Evolutionary conservation across 441 rosid genomes (phyloP).

Genomic region (Arabidopsis hybrid): DNA sequence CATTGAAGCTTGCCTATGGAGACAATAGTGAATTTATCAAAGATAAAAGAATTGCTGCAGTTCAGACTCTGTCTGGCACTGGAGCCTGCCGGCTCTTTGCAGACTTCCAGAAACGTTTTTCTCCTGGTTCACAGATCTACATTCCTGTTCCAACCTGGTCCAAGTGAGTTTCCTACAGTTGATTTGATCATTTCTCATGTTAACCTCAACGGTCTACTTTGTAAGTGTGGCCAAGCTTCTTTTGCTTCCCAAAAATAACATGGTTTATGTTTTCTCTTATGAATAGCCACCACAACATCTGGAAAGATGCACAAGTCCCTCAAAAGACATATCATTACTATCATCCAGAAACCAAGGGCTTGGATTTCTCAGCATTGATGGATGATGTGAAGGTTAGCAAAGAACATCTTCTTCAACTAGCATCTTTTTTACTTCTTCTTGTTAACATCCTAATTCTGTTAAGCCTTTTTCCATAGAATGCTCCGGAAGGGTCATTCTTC

Average conservation of each 20-base stretch:
- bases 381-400: slow-evolving; percentile 81
- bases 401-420: slow-evolving; percentile 21
- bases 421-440: neutral
- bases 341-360: slow-evolving; percentile 83
- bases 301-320: slow-evolving; percentile 95
- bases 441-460: slow-evolving; percentile 7
- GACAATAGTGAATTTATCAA: slow-evolving; percentile 77
- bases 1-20: slow-evolving; percentile 93
- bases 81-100: slow-evolving; percentile 97
- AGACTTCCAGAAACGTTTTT: slow-evolving; percentile 88
- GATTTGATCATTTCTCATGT: neutral
- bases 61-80: slow-evolving; percentile 92
- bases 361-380: slow-evolving; percentile 85
- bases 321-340: slow-evolving; percentile 87
- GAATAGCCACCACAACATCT: slow-evolving; percentile 94
- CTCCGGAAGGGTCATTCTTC: slow-evolving; percentile 92
- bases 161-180: slow-evolving; percentile 63
- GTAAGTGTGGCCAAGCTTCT: slow-evolving; percentile 3
- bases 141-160: slow-evolving; percentile 97
- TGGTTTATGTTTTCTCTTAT: slow-evolving; percentile 28
- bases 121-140: slow-evolving; percentile 86
- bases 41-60: slow-evolving; percentile 89
- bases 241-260: neutral
- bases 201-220: neutral
- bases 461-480: slow-evolving; percentile 61